Conservation (phyloP, 768 basidiomycete species). For the Hygrocybe coccinea region DNA sequence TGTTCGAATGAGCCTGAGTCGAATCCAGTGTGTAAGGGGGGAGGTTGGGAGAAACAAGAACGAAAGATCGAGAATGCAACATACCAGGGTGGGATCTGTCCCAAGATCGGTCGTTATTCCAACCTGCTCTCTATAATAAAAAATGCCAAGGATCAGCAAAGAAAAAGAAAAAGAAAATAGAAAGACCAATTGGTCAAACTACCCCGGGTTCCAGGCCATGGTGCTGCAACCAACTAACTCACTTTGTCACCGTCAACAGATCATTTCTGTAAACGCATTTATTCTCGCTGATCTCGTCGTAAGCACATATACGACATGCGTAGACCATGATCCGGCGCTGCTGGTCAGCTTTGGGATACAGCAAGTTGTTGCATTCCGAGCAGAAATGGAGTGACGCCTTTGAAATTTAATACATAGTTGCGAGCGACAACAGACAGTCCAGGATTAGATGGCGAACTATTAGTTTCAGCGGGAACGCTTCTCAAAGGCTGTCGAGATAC, state of each 20-base stretch:
- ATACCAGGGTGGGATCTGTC: conserved; percentile 81
- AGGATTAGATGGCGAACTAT: not conserved
- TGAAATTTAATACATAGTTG: not conserved
- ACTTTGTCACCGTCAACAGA: conserved; percentile 91
- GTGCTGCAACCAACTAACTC: conserved; percentile 44
- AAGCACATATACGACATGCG: conserved; percentile 84
- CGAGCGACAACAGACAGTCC: not conserved
- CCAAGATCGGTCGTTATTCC: conserved; percentile 39
- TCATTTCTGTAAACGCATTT: conserved; percentile 93
- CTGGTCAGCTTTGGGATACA: conserved; percentile 90
- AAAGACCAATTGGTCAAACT: too few species aligned
- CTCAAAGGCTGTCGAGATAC: not conserved
- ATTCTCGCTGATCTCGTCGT: conserved; percentile 81
- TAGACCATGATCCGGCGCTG: conserved; percentile 83
- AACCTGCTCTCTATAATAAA: not conserved
- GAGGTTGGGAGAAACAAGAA: not conserved
- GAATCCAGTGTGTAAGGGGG: conserved; percentile 1
- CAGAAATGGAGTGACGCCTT: conserved; percentile 90
- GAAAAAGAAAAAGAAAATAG: too few species aligned
- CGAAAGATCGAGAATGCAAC: conserved; percentile 11
- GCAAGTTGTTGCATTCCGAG: conserved; percentile 90
- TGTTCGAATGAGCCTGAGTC: conserved; percentile 72
- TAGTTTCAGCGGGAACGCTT: not conserved
- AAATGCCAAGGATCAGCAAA: not conserved
- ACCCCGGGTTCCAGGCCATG: too few species aligned